These are phyloP conservation scores for Moniliophthora roreri DNA, from an alignment of 1,284 basidiomycete genomes.

Conservation along the genomic window DNA sequence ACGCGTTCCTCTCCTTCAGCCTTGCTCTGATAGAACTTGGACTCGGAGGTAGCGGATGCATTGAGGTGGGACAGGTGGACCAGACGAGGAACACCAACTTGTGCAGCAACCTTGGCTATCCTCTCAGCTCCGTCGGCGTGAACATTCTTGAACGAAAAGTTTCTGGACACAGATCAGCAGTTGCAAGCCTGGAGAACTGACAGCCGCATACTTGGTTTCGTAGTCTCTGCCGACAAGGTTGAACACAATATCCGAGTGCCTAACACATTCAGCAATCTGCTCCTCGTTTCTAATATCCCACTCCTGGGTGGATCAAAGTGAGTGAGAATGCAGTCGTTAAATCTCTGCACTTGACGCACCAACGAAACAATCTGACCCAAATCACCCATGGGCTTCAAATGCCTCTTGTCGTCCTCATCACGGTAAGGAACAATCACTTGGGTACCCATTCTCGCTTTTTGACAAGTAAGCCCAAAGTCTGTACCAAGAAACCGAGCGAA, in stretches of 20 bases:
- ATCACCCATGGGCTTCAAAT: constrained; percentile 93
- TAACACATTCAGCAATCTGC: constrained; percentile 92
- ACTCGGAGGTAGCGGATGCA: constrained; percentile 78
- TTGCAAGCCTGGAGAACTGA: not conserved
- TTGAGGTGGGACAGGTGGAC: constrained; percentile 97
- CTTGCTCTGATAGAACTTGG: constrained; percentile 88
- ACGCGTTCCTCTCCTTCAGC: constrained; percentile 90
- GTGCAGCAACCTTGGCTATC: constrained; percentile 82
- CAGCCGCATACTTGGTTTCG: constrained; percentile 78
- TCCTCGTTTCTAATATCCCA: constrained; percentile 89
- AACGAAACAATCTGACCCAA: constrained; percentile 95
- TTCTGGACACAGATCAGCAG: constrained; percentile 45
- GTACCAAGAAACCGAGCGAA: constrained; percentile 16
- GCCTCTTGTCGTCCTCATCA: constrained; percentile 92
- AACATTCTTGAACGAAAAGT: constrained; percentile 81
- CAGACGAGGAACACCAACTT: constrained; percentile 80
- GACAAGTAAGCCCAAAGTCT: not conserved
- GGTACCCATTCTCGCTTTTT: constrained; percentile 82
- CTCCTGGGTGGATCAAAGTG: constrained; percentile 57
- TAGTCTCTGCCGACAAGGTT: constrained; percentile 90
- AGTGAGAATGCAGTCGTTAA: constrained; percentile 5
- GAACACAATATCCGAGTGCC: constrained; percentile 97
- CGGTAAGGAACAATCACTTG: constrained; percentile 96
- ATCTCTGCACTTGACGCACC: constrained; percentile 45
- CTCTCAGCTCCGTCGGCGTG: constrained; percentile 77